Percentiles rank a stretch among this genome's conserved stretches.
These are phyloP conservation scores for Ceratorhiza oryzae-sativae DNA, from an alignment of 1,284 basidiomycete genomes.

Conservation along the genomic window DNA sequence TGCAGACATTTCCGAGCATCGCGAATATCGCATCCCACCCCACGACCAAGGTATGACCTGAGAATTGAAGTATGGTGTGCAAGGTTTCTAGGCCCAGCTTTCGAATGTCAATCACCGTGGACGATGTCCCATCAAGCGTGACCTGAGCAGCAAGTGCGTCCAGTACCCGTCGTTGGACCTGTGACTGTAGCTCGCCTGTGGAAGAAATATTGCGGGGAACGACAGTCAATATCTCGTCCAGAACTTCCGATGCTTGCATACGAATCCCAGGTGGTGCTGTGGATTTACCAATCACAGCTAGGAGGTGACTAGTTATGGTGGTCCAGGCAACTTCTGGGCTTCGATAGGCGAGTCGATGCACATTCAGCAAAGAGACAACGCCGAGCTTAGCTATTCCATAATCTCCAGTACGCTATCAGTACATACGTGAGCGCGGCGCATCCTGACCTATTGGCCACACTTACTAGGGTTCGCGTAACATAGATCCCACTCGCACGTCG, in stretches of 20 bases:
- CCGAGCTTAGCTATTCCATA: constrained; percentile 90
- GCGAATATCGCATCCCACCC: constrained; percentile 95
- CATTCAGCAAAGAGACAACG: constrained; percentile 79
- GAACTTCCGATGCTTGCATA: constrained; percentile 83
- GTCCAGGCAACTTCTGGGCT: constrained; percentile 88
- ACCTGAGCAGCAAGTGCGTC: constrained; percentile 84
- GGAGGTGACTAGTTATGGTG: constrained; percentile 77
- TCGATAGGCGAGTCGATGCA: constrained; percentile 81
- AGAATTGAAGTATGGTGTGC: constrained; percentile 87
- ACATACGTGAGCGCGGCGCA: not conserved
- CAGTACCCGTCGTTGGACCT: constrained; percentile 82
- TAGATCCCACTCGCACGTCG: constrained; percentile 85
- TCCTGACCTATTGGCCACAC: constrained; percentile 47
- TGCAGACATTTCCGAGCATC: constrained; percentile 85
- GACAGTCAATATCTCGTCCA: constrained; percentile 81
- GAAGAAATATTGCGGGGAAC: constrained; percentile 69
- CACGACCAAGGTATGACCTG: constrained; percentile 86
- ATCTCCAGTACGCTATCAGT: constrained; percentile 69
- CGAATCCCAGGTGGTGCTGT: constrained; percentile 80
- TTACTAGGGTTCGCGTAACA: constrained; percentile 74
- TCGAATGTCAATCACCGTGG: constrained; percentile 75
- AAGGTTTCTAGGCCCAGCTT: constrained; percentile 88
- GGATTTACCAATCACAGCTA: constrained; percentile 72
- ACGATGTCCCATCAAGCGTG: constrained; percentile 63
- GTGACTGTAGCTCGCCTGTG: constrained; percentile 66